phyloP scores from a whole-genome alignment of 768 basidiomycete species.

The Crassisporium funariophilum region DNA sequence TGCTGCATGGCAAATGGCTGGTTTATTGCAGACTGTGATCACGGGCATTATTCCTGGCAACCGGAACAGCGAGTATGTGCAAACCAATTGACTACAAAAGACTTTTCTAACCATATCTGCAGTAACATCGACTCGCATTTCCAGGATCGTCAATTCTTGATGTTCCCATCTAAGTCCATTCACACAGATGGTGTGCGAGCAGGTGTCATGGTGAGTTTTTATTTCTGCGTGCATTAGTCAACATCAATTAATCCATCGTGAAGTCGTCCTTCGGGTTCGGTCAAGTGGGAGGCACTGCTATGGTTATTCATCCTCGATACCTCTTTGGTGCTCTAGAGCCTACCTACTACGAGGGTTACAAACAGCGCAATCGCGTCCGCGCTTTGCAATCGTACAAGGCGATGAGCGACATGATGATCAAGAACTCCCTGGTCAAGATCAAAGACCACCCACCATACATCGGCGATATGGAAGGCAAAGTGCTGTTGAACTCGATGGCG shows the following conservation, averaged over 20 bases:
- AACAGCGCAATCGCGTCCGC: conserved; percentile 63
- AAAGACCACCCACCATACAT: conserved; percentile 92
- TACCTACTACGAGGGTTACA: conserved; percentile 78
- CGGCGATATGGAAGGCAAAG: conserved; percentile 81
- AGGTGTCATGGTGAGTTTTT: conserved; percentile 74
- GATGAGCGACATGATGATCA: conserved; percentile 96
- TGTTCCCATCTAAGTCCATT: conserved; percentile 98
- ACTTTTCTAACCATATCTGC: conserved; percentile 14
- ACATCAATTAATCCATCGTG: conserved; percentile 7
- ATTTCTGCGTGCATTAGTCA: background rate
- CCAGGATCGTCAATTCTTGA: conserved; percentile 83
- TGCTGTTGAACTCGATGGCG: conserved; percentile 91
- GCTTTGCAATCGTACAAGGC: conserved; percentile 78
- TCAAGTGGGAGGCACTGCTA: conserved; percentile 93
- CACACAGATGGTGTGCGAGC: conserved; percentile 91
- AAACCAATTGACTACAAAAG: background rate
- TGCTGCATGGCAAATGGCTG: conserved; percentile 97
- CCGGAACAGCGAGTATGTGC: conserved; percentile 89
- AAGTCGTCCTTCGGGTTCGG: conserved; percentile 97
- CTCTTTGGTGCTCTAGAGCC: conserved; percentile 84
- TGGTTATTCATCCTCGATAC: conserved; percentile 89
- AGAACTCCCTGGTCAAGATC: conserved; percentile 90
- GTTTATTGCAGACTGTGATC: conserved; percentile 82
- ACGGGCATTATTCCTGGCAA: conserved; percentile 93
- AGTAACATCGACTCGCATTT: conserved; percentile 95